Conservation (phyloP, 1,139 yeast species). For the Pichia kudriavzevii region DNA sequence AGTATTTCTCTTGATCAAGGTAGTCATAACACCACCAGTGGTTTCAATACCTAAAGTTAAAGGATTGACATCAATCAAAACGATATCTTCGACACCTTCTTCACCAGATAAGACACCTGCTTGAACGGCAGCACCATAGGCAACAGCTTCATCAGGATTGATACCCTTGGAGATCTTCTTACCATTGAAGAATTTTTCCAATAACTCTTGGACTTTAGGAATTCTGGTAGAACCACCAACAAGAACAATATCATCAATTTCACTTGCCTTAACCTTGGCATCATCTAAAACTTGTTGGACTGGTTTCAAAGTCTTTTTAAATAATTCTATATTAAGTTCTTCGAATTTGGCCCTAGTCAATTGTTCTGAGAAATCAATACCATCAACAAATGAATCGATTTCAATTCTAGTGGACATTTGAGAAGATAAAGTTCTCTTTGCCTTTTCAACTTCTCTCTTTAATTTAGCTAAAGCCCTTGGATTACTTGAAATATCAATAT, state of each 20-base stretch:
- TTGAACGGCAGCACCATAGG: slow-evolving; percentile 96
- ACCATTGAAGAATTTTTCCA: slow-evolving; percentile 82
- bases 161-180: slow-evolving; percentile 94
- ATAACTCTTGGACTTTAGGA: slow-evolving; percentile 90
- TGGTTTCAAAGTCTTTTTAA: slow-evolving; percentile 86
- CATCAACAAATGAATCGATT: slow-evolving; percentile 91
- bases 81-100: slow-evolving; percentile 70
- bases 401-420: slow-evolving; percentile 87
- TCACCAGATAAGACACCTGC: slow-evolving; percentile 94
- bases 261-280: slow-evolving; percentile 74
- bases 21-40: slow-evolving; percentile 97
- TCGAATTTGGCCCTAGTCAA: slow-evolving; percentile 93
- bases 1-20: slow-evolving; percentile 92
- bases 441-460: slow-evolving; percentile 95
- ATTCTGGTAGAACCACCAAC: slow-evolving; percentile 98
- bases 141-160: slow-evolving; percentile 97
- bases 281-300: slow-evolving; percentile 90
- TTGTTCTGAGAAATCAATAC: slow-evolving; percentile 90
- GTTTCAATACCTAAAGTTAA: slow-evolving; percentile 94
- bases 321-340: slow-evolving; percentile 79
- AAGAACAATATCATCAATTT: slow-evolving; percentile 83
- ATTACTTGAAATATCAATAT: slow-evolving; percentile 66
- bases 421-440: slow-evolving; percentile 87
- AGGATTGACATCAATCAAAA: slow-evolving; percentile 88
- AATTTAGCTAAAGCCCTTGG: slow-evolving; percentile 79